phyloP scores from a whole-genome alignment of 164 flowering plant genomes.

The Aristolochia californica region DNA sequence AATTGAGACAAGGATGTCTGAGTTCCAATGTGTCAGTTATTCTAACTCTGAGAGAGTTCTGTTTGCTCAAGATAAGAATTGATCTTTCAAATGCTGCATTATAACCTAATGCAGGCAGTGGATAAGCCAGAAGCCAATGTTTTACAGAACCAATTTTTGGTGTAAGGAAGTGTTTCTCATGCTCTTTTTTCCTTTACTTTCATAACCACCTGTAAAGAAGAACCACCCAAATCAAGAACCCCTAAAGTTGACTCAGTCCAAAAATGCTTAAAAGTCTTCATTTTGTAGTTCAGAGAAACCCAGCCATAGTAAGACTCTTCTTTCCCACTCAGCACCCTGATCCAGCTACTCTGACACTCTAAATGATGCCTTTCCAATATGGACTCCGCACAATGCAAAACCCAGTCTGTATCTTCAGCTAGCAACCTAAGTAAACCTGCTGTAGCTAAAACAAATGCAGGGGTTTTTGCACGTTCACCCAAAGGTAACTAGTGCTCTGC shows the following conservation, averaged over 20 bases:
- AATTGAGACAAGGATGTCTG: constrained; percentile 54
- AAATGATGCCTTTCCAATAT: constrained; percentile 38
- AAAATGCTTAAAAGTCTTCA: constrained; percentile 29
- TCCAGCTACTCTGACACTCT: constrained; percentile 29
- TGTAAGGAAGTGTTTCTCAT: constrained; percentile 19
- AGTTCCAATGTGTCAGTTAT: constrained; percentile 18
- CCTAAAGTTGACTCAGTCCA: constrained; percentile 32
- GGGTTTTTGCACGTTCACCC: constrained; percentile 31
- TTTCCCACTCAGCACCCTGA: constrained; percentile 51
- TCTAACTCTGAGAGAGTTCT: constrained; percentile 10
- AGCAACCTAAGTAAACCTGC: constrained; percentile 51
- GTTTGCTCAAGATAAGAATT: constrained; percentile 30
- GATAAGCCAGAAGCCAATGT: constrained; percentile 41
- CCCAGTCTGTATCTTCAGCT: constrained; percentile 24
- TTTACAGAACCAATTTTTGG: constrained; percentile 33
- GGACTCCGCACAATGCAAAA: constrained; percentile 38
- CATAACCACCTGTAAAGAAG: constrained; percentile 58
- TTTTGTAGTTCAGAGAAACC: constrained; percentile 53
- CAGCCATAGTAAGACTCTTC: constrained; percentile 78
- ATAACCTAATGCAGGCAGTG: constrained; percentile 51
- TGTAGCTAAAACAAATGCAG: constrained; percentile 40
- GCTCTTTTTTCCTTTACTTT: constrained; percentile 23
- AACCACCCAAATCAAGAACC: constrained; percentile 71
- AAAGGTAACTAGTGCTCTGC: constrained; percentile 42
- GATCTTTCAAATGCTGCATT: constrained; percentile 64